phyloP scores from a whole-genome alignment of 306 rosid species.

The Ormosia semicastrata region DNA sequence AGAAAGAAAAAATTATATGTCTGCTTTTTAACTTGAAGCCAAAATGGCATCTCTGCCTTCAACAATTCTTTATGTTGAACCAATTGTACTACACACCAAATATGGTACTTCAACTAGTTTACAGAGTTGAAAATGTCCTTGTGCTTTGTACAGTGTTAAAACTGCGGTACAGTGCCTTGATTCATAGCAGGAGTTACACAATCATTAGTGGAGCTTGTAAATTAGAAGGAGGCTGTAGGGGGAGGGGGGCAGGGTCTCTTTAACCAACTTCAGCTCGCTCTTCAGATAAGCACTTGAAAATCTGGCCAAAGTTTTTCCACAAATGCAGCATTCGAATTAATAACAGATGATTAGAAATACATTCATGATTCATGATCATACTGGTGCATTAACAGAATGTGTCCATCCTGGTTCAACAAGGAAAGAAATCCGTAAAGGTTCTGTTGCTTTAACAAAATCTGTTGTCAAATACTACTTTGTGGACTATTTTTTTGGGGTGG shows the following conservation, averaged over 20 bases:
- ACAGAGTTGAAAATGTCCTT: not conserved
- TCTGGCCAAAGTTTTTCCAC: too few species aligned
- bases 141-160: too few species aligned
- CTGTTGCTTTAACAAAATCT: not conserved
- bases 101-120: not conserved
- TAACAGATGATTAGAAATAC: too few species aligned
- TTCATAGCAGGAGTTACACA: too few species aligned
- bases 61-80: not conserved
- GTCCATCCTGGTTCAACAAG: too few species aligned
- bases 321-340: too few species aligned
- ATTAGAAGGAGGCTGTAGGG: conserved; percentile 52
- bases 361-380: too few species aligned
- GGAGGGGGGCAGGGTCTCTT: conserved; percentile 66
- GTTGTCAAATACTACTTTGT: not conserved
- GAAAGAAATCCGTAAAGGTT: too few species aligned
- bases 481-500: not conserved
- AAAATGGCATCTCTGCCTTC: not conserved
- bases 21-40: not conserved
- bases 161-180: too few species aligned
- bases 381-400: too few species aligned
- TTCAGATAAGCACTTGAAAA: conserved; percentile 25
- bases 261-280: conserved; percentile 73
- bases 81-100: not conserved
- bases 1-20: not conserved
- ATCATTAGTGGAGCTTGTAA: conserved; percentile 28